phyloP scores from a whole-genome alignment of 2,329 filamentous ascomycete genomes.

The Fusarium dlaminii region DNA sequence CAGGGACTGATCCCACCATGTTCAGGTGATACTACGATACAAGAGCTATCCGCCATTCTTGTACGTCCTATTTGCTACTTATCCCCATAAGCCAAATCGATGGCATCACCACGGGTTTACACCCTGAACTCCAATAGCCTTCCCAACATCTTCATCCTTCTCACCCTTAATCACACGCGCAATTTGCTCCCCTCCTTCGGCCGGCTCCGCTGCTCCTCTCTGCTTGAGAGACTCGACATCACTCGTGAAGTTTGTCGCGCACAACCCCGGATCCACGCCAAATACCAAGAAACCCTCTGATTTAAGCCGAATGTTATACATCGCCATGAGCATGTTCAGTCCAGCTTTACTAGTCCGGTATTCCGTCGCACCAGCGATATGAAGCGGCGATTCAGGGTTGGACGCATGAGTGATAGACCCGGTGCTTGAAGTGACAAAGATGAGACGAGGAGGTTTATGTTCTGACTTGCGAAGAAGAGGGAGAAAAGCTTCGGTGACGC shows the following conservation, averaged over 20 bases:
- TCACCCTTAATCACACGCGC: not conserved
- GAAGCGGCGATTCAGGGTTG: not conserved
- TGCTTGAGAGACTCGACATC: not conserved
- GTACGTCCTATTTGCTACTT: no score
- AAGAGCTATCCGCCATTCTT: no score
- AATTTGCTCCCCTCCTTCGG: not conserved
- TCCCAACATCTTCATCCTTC: not conserved
- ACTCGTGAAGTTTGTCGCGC: not conserved
- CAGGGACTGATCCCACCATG: rapidly evolving
- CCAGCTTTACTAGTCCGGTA: constrained; percentile 16
- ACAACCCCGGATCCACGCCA: constrained; percentile 1
- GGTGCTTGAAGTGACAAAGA: constrained; percentile 11
- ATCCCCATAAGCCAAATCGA: rapidly evolving
- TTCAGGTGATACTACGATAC: no score
- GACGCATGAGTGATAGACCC: not conserved
- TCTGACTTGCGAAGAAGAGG: constrained; percentile 1
- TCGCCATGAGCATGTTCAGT: constrained; percentile 8
- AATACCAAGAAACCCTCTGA: constrained; percentile 3
- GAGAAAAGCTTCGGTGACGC: not conserved
- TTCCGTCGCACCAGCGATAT: not conserved
- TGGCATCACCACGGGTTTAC: not conserved
- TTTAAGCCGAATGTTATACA: not conserved
- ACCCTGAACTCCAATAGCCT: not conserved
- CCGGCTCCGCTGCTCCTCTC: not conserved
- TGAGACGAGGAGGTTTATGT: not conserved